A percentile compares a stretch with the other conserved stretches of the same genome.
Evolutionary conservation across 2,329 filamentous ascomycete genomes (phyloP).

Genomic region (Corinectria fuckeliana): DNA sequence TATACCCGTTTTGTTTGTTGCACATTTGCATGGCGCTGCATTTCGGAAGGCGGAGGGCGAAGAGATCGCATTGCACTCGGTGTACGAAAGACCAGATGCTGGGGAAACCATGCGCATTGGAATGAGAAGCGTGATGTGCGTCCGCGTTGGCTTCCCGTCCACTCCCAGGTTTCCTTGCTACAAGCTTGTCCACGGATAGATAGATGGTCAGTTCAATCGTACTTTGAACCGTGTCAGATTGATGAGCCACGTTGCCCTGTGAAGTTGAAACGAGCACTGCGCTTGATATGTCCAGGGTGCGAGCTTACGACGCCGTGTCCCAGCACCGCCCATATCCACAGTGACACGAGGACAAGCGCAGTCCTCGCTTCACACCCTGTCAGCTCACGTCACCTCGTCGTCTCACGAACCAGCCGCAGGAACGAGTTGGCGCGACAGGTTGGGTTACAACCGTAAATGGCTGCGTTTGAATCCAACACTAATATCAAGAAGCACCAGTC

Average conservation of each 20-base stretch:
- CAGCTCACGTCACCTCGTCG: neutral
- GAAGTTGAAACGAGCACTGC: neutral
- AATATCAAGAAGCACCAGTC: neutral
- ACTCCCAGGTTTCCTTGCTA: neutral
- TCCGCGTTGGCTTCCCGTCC: neutral
- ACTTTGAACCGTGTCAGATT: neutral
- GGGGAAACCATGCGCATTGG: slow-evolving; percentile 8
- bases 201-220: neutral
- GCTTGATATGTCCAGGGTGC: neutral
- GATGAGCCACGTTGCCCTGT: neutral
- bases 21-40: slow-evolving; percentile 34
- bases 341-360: neutral
- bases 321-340: neutral
- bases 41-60: slow-evolving; percentile 14
- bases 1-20: slow-evolving; percentile 12
- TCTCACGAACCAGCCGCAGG: neutral
- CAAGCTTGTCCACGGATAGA: neutral
- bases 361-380: neutral
- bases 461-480: too few relatives aligned
- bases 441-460: too few relatives aligned
- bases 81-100: slow-evolving; percentile 7
- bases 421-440: neutral
- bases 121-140: neutral
- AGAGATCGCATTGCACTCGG: slow-evolving; percentile 9
- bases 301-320: neutral